Evolutionary conservation across 176 grass and related monocot species (phyloP), one percentile per base, ranked within the genome.

Genomic region (Avena eriantha): DNA sequence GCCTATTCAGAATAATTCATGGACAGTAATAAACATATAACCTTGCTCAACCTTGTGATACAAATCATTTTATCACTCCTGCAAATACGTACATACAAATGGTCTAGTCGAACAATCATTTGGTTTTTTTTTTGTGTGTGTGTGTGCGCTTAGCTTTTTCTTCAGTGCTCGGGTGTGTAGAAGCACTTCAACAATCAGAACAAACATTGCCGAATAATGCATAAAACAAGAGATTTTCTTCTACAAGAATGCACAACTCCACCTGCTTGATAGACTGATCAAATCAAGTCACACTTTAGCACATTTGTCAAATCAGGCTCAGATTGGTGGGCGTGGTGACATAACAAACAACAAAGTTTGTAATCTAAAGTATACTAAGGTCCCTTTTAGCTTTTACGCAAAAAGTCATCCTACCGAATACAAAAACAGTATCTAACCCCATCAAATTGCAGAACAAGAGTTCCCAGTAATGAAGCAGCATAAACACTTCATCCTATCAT

Each of bases 401-500:
- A 49, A 80, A 48, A 12, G 4, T 63, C 31, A 66, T 66, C 16
- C 59, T 19, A 21, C 13, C 59, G 0, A 64, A 80, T 64, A 19
- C 39, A 11, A 64, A 48, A 41, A 66, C 60, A 48, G 10, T 24
- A 8, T 61, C 13, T 45, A 79, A 61, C 77, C 23, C 35, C 36
- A 79, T 61, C 21, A 43, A 79, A 61, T 60, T 60, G 55, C n/a
- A 61, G 77, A 79, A 79, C 36, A 61, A 43, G 11, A 79, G 16
- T 43, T 58, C 54, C 35, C 21, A 11, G 5, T 43, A 17, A 15
- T 16, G 13, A 61, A 79, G 36, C 35, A 61, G 21, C 7, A 61
- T 79, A 79, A 79, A 10, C 77, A 9, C 77, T 79, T 24, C 77
- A 61, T 45, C 55, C 36, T 60, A 60, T 79, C 21, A 71, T 3